phyloP scores from a whole-genome alignment of 768 basidiomycete genomes.

The Serendipita sp. region DNA sequence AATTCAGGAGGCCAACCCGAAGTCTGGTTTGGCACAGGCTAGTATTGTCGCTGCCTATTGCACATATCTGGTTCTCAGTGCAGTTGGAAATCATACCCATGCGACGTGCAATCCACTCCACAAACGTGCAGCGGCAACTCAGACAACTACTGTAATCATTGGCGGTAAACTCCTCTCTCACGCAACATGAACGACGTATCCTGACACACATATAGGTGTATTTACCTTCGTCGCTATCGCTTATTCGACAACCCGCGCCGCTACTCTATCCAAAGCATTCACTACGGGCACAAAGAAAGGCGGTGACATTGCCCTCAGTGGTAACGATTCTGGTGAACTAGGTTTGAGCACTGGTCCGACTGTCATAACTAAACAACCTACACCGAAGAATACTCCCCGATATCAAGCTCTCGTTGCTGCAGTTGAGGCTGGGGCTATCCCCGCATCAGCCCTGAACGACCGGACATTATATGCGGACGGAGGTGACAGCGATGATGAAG shows the following conservation, averaged over 20 bases:
- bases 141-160: constrained; percentile 72
- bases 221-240: constrained; percentile 98
- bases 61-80: constrained; percentile 87
- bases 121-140: constrained; percentile 44
- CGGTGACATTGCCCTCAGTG: constrained; percentile 45
- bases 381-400: constrained; percentile 66
- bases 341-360: constrained; percentile 15
- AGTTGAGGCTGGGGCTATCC: constrained; percentile 90
- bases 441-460: constrained; percentile 61
- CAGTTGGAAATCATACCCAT: constrained; percentile 82
- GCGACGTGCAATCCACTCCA: constrained; percentile 75
- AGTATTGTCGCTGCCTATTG: constrained; percentile 97
- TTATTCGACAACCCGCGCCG: constrained; percentile 90
- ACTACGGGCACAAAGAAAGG: constrained; percentile 54
- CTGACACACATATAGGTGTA: constrained; percentile 23
- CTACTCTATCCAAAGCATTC: constrained; percentile 84
- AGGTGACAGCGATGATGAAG: constrained; percentile 40
- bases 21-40: constrained; percentile 86
- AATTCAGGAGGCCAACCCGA: constrained; percentile 84
- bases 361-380: constrained; percentile 70
- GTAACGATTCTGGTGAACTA: constrained; percentile 46
- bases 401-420: constrained; percentile 92
- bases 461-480: constrained; percentile 25
- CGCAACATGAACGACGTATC: not conserved
- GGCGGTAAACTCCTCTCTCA: constrained; percentile 30